A percentile compares a stretch with the other conserved stretches of the same genome.
Evolutionary conservation across 495 filamentous ascomycete genomes (phyloP).

Genomic region (Podospora sp.): DNA sequence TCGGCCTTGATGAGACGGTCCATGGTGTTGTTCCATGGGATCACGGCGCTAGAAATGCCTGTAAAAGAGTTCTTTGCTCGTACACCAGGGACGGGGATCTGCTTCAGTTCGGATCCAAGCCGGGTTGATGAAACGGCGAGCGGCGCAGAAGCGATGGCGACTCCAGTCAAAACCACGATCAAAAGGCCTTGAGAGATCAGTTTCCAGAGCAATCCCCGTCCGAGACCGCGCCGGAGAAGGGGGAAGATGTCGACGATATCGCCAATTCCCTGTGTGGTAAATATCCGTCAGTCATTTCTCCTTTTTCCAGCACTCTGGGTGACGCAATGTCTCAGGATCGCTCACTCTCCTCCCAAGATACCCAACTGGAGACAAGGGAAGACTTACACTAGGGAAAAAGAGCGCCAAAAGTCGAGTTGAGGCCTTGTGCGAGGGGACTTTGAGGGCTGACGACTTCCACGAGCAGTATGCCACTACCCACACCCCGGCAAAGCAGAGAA

Average conservation of each 20-base stretch:
- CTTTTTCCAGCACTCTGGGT: no score
- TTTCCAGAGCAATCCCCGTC: background rate
- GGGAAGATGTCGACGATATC: background rate
- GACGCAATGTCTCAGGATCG: no score
- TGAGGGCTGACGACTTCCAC: background rate
- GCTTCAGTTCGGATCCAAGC: background rate
- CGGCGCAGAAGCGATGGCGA: background rate
- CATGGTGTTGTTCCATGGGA: background rate
- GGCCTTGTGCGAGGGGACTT: background rate
- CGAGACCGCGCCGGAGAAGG: background rate
- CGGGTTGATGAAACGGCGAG: background rate
- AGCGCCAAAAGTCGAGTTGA: background rate
- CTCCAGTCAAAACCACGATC: background rate
- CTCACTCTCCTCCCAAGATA: no score
- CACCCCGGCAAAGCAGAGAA: background rate
- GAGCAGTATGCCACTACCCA: background rate
- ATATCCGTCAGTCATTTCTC: no score
- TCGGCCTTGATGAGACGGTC: background rate
- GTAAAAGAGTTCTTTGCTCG: background rate
- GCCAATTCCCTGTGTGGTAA: no score
- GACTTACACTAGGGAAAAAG: background rate
- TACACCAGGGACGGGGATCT: background rate
- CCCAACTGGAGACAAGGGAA: no score
- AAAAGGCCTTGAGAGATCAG: background rate
- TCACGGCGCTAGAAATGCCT: background rate